Base-by-base conservation (phyloP, 1,139 yeast species). In the Diutina neorugosa region DNA sequence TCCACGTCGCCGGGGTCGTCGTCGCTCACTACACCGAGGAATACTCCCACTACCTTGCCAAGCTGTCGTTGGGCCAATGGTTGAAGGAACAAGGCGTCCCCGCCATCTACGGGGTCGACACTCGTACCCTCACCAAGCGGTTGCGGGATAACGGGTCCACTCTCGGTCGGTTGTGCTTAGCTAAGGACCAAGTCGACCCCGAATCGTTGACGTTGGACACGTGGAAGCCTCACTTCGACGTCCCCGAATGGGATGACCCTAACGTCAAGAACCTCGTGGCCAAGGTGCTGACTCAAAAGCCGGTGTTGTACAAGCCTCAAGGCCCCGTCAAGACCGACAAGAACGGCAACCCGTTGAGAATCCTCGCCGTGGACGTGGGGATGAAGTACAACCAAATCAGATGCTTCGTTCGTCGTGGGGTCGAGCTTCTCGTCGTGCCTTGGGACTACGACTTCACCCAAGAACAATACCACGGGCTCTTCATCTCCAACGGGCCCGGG, bases 401-500 rank as follows among this genome's bases (percentile, higher is more conserved):
- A 71, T 94, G 98, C 71, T 91, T 94, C 62, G 91, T 93, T 56
- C 81, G 83, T 67, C 86, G 98, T 65, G 98, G 99, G 65, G 96
- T 94, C 55, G 98, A 94, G 71, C 77, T 94, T 62, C 81, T 83
- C 67, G 98, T 94, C 56, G 97, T 94, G 52, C 98, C 98, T 57
- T 93, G 95, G 93, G 84, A 94, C 68, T 81, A 90, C 66, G 96
- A 91, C 69, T 84, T 86, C 66, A 73, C 86, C 57, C 63, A 69
- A 52, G 93, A 88, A 66, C 76, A 80, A 58, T 94, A 86, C 67
- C 98, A 94, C 68, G 99, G 98, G 74, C 77, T 94, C 63, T 94
- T 94, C 70, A 78, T 93, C 60, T 90, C 98, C 55, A 94, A 94
- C 70, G 99, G 99, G 75, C 99, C 99, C 47, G 99, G 99, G 80